These are phyloP conservation scores for Linnemannia elongata DNA, from an alignment of 192 early-diverging fungal species.

Conservation along the genomic window DNA sequence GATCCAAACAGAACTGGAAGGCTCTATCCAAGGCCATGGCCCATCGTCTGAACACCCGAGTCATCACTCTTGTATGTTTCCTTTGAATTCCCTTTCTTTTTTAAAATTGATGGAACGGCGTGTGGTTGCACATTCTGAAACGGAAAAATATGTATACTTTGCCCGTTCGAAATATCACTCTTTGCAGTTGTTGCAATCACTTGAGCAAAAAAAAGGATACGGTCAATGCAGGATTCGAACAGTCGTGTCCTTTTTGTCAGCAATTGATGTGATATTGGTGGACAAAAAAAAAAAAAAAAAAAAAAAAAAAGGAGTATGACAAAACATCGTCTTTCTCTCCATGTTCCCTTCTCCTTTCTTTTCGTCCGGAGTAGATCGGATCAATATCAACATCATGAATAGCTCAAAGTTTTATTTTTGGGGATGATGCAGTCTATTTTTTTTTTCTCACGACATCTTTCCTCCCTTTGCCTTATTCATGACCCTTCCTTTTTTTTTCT, in stretches of 20 bases:
- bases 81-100: neutral
- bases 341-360: neutral
- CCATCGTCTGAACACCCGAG: constrained; percentile 69
- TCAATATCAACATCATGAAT: neutral
- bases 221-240: too few relatives aligned
- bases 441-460: neutral
- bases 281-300: too few relatives aligned
- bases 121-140: neutral
- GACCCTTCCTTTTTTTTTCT: neutral
- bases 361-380: neutral
- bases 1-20: constrained; percentile 95
- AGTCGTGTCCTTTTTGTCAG: too few relatives aligned
- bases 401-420: neutral
- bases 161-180: too few relatives aligned
- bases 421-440: too few relatives aligned
- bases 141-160: neutral
- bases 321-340: neutral
- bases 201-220: neutral
- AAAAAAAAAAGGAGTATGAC: too few relatives aligned
- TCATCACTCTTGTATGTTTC: constrained; percentile 72
- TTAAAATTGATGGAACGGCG: neutral
- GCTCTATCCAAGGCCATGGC: constrained; percentile 84
- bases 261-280: too few relatives aligned
- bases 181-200: neutral
- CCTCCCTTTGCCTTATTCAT: neutral